Evolutionary conservation across 768 basidiomycete genomes (phyloP).

Genomic region (Amanita fuliginea): DNA sequence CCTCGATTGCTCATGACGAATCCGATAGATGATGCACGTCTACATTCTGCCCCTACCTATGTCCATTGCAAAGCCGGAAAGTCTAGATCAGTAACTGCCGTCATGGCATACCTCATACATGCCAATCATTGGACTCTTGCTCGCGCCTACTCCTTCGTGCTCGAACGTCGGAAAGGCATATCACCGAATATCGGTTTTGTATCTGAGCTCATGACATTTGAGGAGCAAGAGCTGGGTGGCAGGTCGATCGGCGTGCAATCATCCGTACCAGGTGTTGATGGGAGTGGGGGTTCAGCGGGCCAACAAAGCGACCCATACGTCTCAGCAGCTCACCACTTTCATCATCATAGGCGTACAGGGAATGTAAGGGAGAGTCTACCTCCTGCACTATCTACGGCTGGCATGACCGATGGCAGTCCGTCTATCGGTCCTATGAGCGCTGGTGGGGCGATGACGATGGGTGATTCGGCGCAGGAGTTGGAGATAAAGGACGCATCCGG

Average conservation of each 20-base stretch:
- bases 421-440: constrained; percentile 19
- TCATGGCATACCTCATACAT: constrained; percentile 95
- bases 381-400: constrained; percentile 29
- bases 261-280: constrained; percentile 13
- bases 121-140: constrained; percentile 96
- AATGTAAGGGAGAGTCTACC: constrained; percentile 73
- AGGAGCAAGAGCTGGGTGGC: constrained; percentile 80
- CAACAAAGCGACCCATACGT: constrained; percentile 26
- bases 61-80: constrained; percentile 97
- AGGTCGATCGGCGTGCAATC: constrained; percentile 61
- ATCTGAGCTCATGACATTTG: constrained; percentile 93
- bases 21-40: constrained; percentile 71
- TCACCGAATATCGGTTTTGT: constrained; percentile 98
- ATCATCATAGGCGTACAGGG: constrained; percentile 37
- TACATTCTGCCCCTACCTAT: constrained; percentile 84
- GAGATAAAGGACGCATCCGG: constrained; percentile 83
- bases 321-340: constrained; percentile 27
- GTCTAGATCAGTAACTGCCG: constrained; percentile 91
- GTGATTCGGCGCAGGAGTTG: constrained; percentile 70
- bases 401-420: constrained; percentile 24
- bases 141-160: constrained; percentile 83
- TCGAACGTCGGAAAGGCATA: constrained; percentile 88
- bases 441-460: constrained; percentile 32
- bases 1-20: constrained; percentile 1
- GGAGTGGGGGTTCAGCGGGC: constrained; percentile 8